Evolutionary conservation across 163 green algal species (phyloP).

Genomic region (Chlorella variabilis): DNA sequence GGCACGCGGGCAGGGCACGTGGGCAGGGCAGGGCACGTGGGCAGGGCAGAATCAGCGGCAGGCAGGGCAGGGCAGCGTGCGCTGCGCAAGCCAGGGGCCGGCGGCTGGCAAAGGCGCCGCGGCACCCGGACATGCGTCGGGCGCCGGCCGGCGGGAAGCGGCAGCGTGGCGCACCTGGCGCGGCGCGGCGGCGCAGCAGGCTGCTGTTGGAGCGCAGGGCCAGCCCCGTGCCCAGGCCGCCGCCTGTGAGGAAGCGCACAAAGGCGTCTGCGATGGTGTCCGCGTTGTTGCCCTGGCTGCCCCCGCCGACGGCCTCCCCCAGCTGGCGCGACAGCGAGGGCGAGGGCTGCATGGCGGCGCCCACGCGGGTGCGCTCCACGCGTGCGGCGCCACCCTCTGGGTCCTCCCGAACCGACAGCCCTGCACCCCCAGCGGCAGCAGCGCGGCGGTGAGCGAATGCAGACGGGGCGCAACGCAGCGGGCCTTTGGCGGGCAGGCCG

Average conservation of each 20-base stretch:
- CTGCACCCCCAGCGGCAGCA: no score
- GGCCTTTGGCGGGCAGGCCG: no score
- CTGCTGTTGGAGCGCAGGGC: constrained; percentile 5
- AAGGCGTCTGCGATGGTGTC: constrained; percentile 26
- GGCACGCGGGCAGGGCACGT: no score
- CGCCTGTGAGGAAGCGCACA: constrained; percentile 15
- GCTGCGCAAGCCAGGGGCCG: no score
- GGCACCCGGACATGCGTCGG: no score
- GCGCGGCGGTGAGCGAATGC: no score
- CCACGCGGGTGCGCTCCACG: constrained; percentile 6
- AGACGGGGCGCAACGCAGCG: no score
- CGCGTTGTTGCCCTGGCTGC: neutral
- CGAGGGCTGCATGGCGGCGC: constrained; percentile 22
- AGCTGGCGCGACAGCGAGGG: neutral
- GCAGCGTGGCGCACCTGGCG: neutral
- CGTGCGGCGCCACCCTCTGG: neutral
- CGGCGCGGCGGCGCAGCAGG: neutral
- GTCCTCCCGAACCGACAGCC: constrained; percentile 14
- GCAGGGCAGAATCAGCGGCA: no score
- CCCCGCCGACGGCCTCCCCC: neutral
- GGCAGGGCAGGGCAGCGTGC: no score
- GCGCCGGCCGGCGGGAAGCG: neutral
- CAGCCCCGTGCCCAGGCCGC: constrained; percentile 22
- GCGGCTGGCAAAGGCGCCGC: no score
- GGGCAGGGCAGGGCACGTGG: no score